phyloP scores from a whole-genome alignment of 495 filamentous ascomycete genomes.

The Letharia lupina region DNA sequence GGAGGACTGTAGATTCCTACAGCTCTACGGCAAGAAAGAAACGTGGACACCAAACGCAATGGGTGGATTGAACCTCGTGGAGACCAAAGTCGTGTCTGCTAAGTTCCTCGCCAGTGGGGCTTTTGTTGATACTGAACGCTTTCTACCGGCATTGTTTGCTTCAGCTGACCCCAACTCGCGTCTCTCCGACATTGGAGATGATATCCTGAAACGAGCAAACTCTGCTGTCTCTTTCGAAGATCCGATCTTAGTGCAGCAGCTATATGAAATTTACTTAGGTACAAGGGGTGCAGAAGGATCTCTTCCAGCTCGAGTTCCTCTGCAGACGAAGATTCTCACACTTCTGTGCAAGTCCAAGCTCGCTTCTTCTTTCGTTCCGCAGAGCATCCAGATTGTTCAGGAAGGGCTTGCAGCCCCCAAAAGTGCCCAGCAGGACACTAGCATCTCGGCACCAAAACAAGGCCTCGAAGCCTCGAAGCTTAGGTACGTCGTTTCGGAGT shows the following conservation, averaged over 20 bases:
- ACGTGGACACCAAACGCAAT: slow-evolving; percentile 55
- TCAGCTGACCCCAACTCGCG: slow-evolving; percentile 74
- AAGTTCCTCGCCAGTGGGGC: slow-evolving; percentile 74
- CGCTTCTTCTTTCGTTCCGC: slow-evolving; percentile 53
- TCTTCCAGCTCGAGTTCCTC: slow-evolving; percentile 51
- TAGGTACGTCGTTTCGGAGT: slow-evolving; percentile 28
- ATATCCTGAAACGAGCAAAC: slow-evolving; percentile 67
- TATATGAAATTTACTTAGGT: slow-evolving; percentile 66
- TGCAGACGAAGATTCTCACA: slow-evolving; percentile 66
- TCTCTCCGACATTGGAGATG: slow-evolving; percentile 72
- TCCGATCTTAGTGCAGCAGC: slow-evolving; percentile 44
- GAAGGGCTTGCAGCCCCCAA: slow-evolving; percentile 45
- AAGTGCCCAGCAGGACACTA: slow-evolving; percentile 28
- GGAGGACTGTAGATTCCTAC: slow-evolving; percentile 68
- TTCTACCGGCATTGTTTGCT: slow-evolving; percentile 75
- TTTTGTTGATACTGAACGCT: slow-evolving; percentile 69
- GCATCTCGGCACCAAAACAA: slow-evolving; percentile 38
- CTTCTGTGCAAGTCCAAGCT: slow-evolving; percentile 68
- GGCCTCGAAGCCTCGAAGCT: slow-evolving; percentile 67
- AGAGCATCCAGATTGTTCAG: slow-evolving; percentile 62
- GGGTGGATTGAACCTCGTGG: slow-evolving; percentile 55
- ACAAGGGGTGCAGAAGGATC: slow-evolving; percentile 33
- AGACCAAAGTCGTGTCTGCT: slow-evolving; percentile 58
- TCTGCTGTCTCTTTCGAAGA: slow-evolving; percentile 64
- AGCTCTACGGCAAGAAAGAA: slow-evolving; percentile 52